These are phyloP conservation scores for Isabelozyma rhagii DNA, from an alignment of 805 yeast genomes.

Conservation along the genomic window DNA sequence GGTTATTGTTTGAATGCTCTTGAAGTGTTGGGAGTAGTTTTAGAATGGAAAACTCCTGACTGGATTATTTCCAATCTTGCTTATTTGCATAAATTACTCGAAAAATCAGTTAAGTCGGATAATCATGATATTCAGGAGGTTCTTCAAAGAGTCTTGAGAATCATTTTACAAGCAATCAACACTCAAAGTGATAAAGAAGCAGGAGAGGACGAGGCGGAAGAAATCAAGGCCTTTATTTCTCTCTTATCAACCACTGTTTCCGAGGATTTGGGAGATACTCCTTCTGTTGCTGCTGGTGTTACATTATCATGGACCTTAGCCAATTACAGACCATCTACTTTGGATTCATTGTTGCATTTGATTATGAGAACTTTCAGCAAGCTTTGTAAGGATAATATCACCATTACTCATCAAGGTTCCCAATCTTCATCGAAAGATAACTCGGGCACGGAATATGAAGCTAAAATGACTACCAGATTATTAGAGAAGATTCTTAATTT, in stretches of 20 bases:
- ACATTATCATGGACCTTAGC: constrained; percentile 81
- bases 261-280: constrained; percentile 72
- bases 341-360: constrained; percentile 72
- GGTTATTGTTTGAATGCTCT: constrained; percentile 87
- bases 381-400: constrained; percentile 81
- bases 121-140: constrained; percentile 86
- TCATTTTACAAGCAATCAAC: constrained; percentile 65
- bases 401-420: constrained; percentile 52
- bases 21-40: constrained; percentile 80
- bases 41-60: constrained; percentile 68
- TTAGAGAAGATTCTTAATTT: constrained; percentile 74
- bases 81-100: constrained; percentile 69
- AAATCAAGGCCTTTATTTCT: constrained; percentile 57
- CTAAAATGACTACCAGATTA: constrained; percentile 72
- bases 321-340: constrained; percentile 63
- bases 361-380: constrained; percentile 87
- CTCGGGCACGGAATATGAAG: constrained; percentile 59
- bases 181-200: constrained; percentile 37
- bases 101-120: constrained; percentile 76
- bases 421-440: constrained; percentile 28
- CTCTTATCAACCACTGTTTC: constrained; percentile 65
- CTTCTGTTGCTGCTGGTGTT: constrained; percentile 84
- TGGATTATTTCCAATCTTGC: constrained; percentile 78
- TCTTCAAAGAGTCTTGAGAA: constrained; percentile 68
- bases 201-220: constrained; percentile 58